Conservation (phyloP, 306 rosid species). For the Corylus americana region DNA sequence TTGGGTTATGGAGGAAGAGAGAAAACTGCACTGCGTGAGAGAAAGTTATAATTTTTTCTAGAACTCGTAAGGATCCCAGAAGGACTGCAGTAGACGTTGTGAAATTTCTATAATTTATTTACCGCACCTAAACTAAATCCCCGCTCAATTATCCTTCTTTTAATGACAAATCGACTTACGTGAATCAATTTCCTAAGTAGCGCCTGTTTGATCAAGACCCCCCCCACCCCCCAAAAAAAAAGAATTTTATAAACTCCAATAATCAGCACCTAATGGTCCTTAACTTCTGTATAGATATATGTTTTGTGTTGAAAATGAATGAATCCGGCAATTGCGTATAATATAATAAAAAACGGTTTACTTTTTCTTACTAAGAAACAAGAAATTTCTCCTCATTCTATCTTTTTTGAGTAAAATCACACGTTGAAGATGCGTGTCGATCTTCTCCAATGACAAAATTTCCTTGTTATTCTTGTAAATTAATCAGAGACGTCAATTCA, state of each 20-base stretch:
- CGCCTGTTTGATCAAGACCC: too few relatives aligned
- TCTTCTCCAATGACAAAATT: background rate
- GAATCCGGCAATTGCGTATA: background rate
- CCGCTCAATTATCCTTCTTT: too few relatives aligned
- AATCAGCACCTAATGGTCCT: slow-evolving; percentile 19
- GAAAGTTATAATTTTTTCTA: too few relatives aligned
- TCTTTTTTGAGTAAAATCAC: background rate
- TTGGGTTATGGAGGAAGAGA: too few relatives aligned
- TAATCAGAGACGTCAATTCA: background rate
- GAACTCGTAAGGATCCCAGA: too few relatives aligned
- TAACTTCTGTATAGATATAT: too few relatives aligned
- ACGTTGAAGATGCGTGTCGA: background rate
- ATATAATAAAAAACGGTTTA: background rate
- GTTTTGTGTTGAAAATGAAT: too few relatives aligned
- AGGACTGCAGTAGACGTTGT: too few relatives aligned
- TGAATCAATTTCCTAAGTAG: background rate
- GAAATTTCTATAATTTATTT: too few relatives aligned
- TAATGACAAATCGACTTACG: background rate
- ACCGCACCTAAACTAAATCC: too few relatives aligned
- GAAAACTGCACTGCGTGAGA: too few relatives aligned
- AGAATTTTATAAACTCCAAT: background rate
- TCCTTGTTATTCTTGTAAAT: background rate
- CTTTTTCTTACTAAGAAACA: background rate
- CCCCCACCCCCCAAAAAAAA: too few relatives aligned
- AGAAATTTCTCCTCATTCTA: background rate